These are phyloP conservation scores for Pharus latifolius DNA, from an alignment of 176 grass and related monocot species.

Conservation along the genomic window DNA sequence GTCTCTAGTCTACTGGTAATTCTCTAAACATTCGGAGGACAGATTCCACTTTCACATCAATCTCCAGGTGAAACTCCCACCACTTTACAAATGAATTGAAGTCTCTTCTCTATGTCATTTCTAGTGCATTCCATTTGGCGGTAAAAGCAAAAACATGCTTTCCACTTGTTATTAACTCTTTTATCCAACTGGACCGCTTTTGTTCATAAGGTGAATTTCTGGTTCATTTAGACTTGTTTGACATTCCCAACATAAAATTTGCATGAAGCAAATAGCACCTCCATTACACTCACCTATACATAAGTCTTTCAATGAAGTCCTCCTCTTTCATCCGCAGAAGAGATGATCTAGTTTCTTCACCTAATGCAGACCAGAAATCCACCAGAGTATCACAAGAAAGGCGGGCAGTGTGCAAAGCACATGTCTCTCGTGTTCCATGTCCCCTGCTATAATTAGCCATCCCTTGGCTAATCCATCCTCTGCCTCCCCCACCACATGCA, in stretches of 20 bases:
- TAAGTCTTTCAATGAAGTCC: slow-evolving; percentile 93
- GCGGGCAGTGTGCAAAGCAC: slow-evolving; percentile 86
- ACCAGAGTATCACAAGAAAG: slow-evolving; percentile 88
- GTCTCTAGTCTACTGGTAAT: neutral
- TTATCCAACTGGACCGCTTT: neutral
- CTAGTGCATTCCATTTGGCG: slow-evolving; percentile 5
- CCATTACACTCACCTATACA: slow-evolving; percentile 61
- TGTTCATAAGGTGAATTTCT: neutral
- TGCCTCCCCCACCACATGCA: slow-evolving; percentile 84
- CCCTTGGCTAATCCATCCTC: slow-evolving; percentile 97
- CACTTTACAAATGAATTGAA: neutral
- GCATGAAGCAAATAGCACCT: neutral
- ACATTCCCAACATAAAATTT: neutral
- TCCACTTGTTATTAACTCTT: slow-evolving; percentile 1
- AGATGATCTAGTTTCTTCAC: slow-evolving; percentile 82
- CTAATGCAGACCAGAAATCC: slow-evolving; percentile 91
- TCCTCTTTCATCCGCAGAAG: slow-evolving; percentile 94
- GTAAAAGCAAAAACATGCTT: neutral
- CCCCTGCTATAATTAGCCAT: slow-evolving; percentile 64
- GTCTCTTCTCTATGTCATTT: neutral
- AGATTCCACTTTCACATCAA: neutral
- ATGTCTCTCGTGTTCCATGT: slow-evolving; percentile 71
- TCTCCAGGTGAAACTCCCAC: neutral
- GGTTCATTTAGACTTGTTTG: neutral
- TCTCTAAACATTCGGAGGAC: neutral